Evolutionary conservation across 2,329 filamentous ascomycete genomes (phyloP), one percentile per base, ranked within the genome.

Genomic region (Trichoderma aggressivum): DNA sequence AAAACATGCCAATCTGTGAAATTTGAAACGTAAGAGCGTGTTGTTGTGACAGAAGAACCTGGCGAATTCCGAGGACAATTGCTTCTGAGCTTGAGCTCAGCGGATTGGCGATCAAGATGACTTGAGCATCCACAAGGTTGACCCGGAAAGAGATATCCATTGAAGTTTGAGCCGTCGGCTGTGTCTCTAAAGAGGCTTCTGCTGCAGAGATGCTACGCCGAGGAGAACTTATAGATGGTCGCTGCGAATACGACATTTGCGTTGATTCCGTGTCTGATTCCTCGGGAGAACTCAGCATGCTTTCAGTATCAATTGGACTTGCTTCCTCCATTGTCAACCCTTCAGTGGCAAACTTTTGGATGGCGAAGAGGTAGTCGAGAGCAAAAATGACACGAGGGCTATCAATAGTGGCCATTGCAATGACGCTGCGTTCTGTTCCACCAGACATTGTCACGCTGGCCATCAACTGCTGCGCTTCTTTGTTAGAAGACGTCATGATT

Each of bases 401-500:
- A 78, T 99, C 96, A 73, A 99, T 90, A 0, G 94, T 97, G 71
- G 98, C 88, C 81, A 99, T 92, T 2, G 93, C 94, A 77, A 98
- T 97, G 70, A 98, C 82, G 78, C 90, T 93, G 72, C 90, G 89
- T 53, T 97, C 92, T 39, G 90, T 85, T 4, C 94, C 94, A 18
- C 94, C 93, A 0, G 94, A 94, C 81, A 99, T 97, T 0, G 94
- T 97, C 5, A 99, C 84, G 79, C 92, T 98, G 21, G 96, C 96
- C 96, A 99, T 99, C 78, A 99, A 94, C 76, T 99, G 97, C 80
- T 98, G 94, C 59, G 96, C 94, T 70, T 94, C 92, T 75, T 94
- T 95, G 81, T 98, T 98, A 77, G 94, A 94, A 70, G 97, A 91
- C 2, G 94, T 94, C 96, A 99, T 98, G 82, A 99, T 98, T 80